A percentile compares a stretch with the other conserved stretches of the same genome.
These are phyloP conservation scores for Pseudogymnoascus sp. DNA, from an alignment of 2,329 filamentous ascomycete species.

Conservation along the genomic window DNA sequence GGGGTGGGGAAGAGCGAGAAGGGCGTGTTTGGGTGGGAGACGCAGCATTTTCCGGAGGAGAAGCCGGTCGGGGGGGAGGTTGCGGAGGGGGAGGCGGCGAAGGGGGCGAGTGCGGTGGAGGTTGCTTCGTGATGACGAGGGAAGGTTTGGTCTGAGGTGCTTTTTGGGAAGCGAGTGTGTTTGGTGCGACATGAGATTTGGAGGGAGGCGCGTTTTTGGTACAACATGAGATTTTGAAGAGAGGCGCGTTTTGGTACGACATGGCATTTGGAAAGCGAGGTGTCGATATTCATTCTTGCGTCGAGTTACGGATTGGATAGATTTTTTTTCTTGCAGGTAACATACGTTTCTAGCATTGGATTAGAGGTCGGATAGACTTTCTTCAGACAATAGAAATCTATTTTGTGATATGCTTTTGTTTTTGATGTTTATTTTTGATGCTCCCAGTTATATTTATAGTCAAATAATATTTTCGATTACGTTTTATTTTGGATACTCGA, in stretches of 20 bases:
- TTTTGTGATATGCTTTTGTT: too few relatives aligned
- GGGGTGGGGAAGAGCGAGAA: constrained; percentile 25
- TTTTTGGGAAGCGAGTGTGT: neutral
- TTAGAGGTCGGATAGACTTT: neutral
- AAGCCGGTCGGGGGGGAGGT: neutral
- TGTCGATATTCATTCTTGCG: neutral
- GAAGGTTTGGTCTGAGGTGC: neutral
- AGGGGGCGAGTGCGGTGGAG: neutral
- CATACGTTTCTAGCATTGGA: neutral
- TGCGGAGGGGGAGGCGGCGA: neutral
- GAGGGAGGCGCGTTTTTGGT: neutral
- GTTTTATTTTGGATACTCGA: neutral
- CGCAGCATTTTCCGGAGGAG: neutral
- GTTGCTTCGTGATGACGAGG: neutral
- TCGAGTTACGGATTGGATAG: neutral
- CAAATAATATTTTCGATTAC: neutral
- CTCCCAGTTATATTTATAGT: too few relatives aligned
- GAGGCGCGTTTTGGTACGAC: neutral
- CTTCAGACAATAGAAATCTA: neutral
- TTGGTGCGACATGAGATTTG: too few relatives aligned
- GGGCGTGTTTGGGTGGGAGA: constrained; percentile 16
- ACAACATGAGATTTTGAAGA: neutral
- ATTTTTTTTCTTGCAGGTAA: neutral
- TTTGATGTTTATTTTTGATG: too few relatives aligned
- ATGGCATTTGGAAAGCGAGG: neutral